Base-by-base conservation (phyloP, 352 stramenopile genomes). In the Phytopythium boreale region DNA sequence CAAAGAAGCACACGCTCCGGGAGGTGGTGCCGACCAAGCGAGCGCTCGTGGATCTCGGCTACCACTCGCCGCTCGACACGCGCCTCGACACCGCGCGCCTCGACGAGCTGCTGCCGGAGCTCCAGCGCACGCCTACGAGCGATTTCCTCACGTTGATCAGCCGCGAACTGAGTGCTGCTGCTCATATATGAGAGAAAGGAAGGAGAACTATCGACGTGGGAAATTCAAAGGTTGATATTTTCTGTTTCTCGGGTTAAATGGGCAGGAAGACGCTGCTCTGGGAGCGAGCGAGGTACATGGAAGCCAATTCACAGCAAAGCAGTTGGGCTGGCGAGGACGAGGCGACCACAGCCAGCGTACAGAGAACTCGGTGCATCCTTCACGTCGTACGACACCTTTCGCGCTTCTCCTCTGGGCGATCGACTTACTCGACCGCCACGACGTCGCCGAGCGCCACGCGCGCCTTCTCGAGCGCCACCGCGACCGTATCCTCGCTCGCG, bases 351-450 rank as follows among this genome's bases (percentile, higher is more conserved):
- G 0, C n/a, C 46, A 52, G n/a, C 7, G 7, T 26, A 36, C 49
- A 37, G 9, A 24, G 15, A 39, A n/a, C 47, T 7, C 11, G 1
- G 15, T 12, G 44, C n/a, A 1, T 53, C 47, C 14, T 31, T 8
- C 22, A n/a, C 49, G 26, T 22, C 24, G 11, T 11, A 9, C 47
- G 47, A 11, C 49, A 22, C 26, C 26, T 7, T 4, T 12, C 19
- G 20, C 43, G 17, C 43, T 15, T 49, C 43, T 24, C 19, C 5
- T n/a, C 5, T 6, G 12, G 6, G 5, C 1, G 19, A 49, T 49
- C 43, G 12, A 57, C 44, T 72, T 80, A 88, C 75, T 84, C 64
- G 62, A 84, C 72, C 44, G 80, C 79, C 66, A 77, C 74, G 41
- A 82, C 57, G 31, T 83, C 71, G 27, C 69, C 72, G 44, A 77